Conservation (phyloP, 805 yeast genomes). For the Kodamaea neixiangensis region DNA sequence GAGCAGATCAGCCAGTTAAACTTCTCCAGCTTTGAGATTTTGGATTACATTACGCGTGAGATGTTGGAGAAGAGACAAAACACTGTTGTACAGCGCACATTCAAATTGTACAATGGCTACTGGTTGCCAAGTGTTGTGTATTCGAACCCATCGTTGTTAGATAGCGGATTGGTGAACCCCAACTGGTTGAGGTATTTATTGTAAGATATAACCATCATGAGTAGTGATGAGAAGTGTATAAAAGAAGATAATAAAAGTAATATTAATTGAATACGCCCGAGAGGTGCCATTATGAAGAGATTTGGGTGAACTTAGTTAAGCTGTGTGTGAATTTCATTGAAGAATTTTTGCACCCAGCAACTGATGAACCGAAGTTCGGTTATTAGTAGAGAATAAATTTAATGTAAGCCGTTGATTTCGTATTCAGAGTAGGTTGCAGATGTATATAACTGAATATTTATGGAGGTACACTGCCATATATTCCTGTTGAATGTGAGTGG, state of each 20-base stretch:
- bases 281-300: neutral
- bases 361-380: too few relatives aligned
- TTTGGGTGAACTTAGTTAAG: too few relatives aligned
- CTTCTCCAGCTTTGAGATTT: constrained; percentile 33
- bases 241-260: neutral
- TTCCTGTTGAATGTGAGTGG: too few relatives aligned
- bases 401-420: too few relatives aligned
- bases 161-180: constrained; percentile 32
- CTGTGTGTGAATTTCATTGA: too few relatives aligned
- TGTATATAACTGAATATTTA: too few relatives aligned
- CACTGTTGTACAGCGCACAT: constrained; percentile 27
- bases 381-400: too few relatives aligned
- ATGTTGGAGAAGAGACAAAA: constrained; percentile 26
- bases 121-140: constrained; percentile 45
- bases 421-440: too few relatives aligned
- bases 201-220: constrained; percentile 15
- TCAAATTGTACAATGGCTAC: constrained; percentile 37
- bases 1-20: constrained; percentile 17
- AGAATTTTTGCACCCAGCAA: too few relatives aligned
- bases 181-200: constrained; percentile 42
- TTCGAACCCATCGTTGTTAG: constrained; percentile 43
- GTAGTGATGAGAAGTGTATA: neutral
- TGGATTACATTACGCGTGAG: constrained; percentile 31
- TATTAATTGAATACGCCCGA: neutral
- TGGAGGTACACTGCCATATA: too few relatives aligned